Percentiles rank a stretch among this genome's conserved stretches.
phyloP scores from a whole-genome alignment of 75 land plant genomes.

The Selaginella tamariscina region DNA sequence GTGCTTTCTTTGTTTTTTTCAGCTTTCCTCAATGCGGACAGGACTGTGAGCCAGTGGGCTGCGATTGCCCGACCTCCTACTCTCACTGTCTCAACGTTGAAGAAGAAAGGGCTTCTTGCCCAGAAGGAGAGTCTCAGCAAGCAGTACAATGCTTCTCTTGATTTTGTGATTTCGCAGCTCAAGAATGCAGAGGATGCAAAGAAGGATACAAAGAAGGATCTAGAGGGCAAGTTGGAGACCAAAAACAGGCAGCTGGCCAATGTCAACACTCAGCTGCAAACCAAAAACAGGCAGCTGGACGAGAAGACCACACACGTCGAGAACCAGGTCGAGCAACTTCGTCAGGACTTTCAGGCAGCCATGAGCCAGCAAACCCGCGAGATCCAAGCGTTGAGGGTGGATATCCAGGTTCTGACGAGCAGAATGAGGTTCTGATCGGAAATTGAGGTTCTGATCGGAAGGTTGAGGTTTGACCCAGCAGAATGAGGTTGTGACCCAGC shows the following conservation, averaged over 20 bases:
- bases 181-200: conserved; percentile 1
- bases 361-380: conserved; percentile 4
- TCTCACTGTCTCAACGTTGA: conserved; percentile 1
- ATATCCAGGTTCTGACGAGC: neutral
- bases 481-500: neutral
- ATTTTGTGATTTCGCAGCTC: conserved; percentile 1
- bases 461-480: no score
- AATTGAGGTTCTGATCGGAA: neutral
- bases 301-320: conserved; percentile 3
- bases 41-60: conserved; percentile 4
- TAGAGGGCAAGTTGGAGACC: neutral
- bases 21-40: conserved; percentile 3
- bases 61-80: conserved; percentile 1
- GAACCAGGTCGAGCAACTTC: conserved; percentile 1
- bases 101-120: neutral
- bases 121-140: conserved; percentile 3
- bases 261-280: conserved; percentile 3
- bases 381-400: conserved; percentile 1
- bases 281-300: neutral
- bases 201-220: conserved; percentile 1
- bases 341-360: conserved; percentile 1
- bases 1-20: neutral
- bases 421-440: neutral
- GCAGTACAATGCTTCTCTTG: conserved; percentile 3
- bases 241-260: conserved; percentile 3